Evolutionary conservation across 2,329 filamentous ascomycete genomes (phyloP), one percentile per base, ranked within the genome.

Genomic region (Ceratocystis albifundus): DNA sequence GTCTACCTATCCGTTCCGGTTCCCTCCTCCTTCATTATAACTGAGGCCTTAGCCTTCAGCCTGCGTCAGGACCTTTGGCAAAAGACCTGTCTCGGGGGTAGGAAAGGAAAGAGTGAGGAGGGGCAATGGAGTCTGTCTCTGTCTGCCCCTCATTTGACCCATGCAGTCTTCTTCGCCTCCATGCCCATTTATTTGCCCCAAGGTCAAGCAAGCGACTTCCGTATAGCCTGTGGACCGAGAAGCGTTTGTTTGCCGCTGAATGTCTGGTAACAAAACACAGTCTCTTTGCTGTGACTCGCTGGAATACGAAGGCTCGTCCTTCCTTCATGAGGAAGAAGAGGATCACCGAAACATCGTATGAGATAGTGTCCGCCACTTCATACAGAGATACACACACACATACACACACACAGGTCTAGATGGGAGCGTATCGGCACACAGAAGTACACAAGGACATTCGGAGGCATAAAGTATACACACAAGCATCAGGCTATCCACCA

Each of bases 51-150:
- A 36, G 5, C 25, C 55, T 17, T 59, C 55, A 32, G 55, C 6
- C 17, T 17, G 55, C 17, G 55, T 30, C 25, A 59, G 55, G 32
- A 59, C 55, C 30, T 59, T 59, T 59, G 55, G 22, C 55, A 59
- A 59, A 59, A 59, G 55, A 59, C 55, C 4, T 59, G 55, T 59
- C 55, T 59, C 55, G 55, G 55, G 55, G 55, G 12, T 50, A 25
- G 46, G n/a, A 50, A 50, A 25, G 46, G 46, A 50, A 50, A 50
- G 22, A 50, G 22, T 8, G n/a, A 8, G 22, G 36, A 41, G 36
- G 36, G 10, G 36, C 36, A 41, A 12, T 41, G 36, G 36, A 41
- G 8, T 41, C 36, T 41, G 36, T 41, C 36, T 41, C 36, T 41
- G 48, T 25, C 20, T 53, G 48, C 48, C 48, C 48, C 48, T 53